Conservation (phyloP, 2,329 filamentous ascomycete genomes). For the Penicillium rolfsii region DNA sequence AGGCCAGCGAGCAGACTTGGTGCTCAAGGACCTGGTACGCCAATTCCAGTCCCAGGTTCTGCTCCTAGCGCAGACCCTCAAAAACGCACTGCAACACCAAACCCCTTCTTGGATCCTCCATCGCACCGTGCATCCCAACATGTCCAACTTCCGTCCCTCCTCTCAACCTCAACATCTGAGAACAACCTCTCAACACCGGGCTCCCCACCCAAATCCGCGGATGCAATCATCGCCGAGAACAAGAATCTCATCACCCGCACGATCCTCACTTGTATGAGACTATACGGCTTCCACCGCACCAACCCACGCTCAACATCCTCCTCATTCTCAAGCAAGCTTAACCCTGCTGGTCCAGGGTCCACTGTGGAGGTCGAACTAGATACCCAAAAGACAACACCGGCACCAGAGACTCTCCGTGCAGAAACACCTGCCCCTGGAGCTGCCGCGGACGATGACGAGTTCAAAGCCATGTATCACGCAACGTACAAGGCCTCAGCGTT, state of each 20-base stretch:
- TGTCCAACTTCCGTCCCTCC: conserved; percentile 18
- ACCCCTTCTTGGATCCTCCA: conserved; percentile 30
- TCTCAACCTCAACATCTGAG: conserved; percentile 22
- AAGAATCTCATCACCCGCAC: conserved; percentile 48
- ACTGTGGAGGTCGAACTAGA: conserved; percentile 20
- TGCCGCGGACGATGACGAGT: conserved; percentile 44
- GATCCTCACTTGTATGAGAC: conserved; percentile 49
- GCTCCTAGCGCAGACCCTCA: conserved; percentile 23
- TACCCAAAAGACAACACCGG: conserved; percentile 10
- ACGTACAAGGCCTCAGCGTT: conserved; percentile 49
- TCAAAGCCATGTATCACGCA: conserved; percentile 50
- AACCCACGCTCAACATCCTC: conserved; percentile 29
- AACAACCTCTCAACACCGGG: conserved; percentile 22
- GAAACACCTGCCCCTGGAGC: conserved; percentile 25
- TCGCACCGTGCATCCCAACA: conserved; percentile 15
- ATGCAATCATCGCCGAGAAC: conserved; percentile 41
- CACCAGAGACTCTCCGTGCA: conserved; percentile 20
- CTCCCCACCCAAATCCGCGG: conserved; percentile 33
- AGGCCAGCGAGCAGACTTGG: conserved; percentile 26
- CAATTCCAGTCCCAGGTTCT: not conserved
- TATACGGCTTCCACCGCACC: conserved; percentile 47
- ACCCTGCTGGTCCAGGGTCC: not conserved
- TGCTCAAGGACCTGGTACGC: conserved; percentile 10
- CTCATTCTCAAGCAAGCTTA: conserved; percentile 22
- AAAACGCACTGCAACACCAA: conserved; percentile 32